Base-by-base conservation (phyloP, 805 yeast genomes). In the Brettanomyces nanus region DNA sequence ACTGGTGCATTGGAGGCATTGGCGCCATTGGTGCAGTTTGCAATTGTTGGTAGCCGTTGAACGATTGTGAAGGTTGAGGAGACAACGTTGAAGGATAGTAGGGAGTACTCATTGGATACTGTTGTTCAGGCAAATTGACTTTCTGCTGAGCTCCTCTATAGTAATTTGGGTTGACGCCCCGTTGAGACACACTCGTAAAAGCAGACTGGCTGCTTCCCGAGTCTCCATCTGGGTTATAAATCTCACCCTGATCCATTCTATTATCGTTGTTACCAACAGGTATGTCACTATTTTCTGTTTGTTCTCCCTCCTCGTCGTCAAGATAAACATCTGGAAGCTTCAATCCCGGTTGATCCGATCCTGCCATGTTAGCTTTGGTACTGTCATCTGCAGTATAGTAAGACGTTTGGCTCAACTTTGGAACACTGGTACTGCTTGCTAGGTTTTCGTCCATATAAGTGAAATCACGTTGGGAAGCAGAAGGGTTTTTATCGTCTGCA, bases 171-270 rank as follows among this genome's bases (percentile, higher is more conserved):
- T 82, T 82, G 13, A 76, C 68, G 20, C 79, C 87, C 53, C 90
- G 66, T 58, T 82, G 90, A 6, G 89, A 80, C 2, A 83, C 84
- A 14, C 37, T 35, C 5, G 92, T 82, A 57, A 83, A 80, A 50
- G 79, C 80, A 1, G 90, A 81, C 33, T 67, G 75, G 5, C 46
- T 38, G 35, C 49, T 45, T 6, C 51, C 58, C n/a, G 36, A 41
- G 18, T 52, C 35, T 6, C n/a, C n/a, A n/a, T n/a, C n/a, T 20
- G 28, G 19, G 39, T 10, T 19, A 14, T 31, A 33, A 23, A 23
- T 11, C 31, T 37, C 42, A 28, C 31, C 22, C 6, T 23, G n/a
- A 19, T 13, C n/a, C 9, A n/a, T n/a, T 15, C 25, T 19, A 15
- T 23, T 18, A 7, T 19, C 36, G 19, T 22, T 29, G 19, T 23